A percentile compares a stretch with the other conserved stretches of the same genome.
Conservation (phyloP, 2,329 filamentous ascomycete genomes). For the Fusarium kyushuense region DNA sequence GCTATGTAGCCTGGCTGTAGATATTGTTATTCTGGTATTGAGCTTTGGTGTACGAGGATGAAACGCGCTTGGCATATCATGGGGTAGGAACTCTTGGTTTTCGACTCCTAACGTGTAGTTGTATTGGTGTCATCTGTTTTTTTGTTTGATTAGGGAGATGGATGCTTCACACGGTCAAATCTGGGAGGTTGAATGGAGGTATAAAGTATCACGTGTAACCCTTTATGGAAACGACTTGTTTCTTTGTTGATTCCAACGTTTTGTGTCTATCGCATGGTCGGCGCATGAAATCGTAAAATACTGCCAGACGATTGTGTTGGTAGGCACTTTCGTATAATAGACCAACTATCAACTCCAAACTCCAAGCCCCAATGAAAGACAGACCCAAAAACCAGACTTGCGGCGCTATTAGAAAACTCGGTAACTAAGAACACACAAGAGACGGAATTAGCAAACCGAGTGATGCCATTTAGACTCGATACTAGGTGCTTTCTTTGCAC, state of each 20-base stretch:
- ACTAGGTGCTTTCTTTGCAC: neutral
- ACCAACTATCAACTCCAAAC: slow-evolving; percentile 31
- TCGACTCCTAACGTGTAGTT: slow-evolving; percentile 43
- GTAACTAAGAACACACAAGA: neutral
- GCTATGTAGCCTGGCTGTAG: slow-evolving; percentile 43
- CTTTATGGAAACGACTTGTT: neutral
- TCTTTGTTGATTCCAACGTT: neutral
- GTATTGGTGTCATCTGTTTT: slow-evolving; percentile 32
- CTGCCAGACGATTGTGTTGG: neutral
- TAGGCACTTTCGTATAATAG: neutral
- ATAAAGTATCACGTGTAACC: slow-evolving; percentile 37
- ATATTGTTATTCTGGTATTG: slow-evolving; percentile 43
- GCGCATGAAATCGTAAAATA: neutral
- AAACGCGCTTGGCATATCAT: slow-evolving; percentile 44
- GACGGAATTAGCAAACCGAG: neutral
- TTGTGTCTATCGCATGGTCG: neutral
- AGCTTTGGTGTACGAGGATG: slow-evolving; percentile 45
- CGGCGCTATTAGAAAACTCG: neutral
- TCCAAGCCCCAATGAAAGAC: slow-evolving; percentile 24
- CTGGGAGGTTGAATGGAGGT: slow-evolving; percentile 23
- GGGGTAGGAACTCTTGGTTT: slow-evolving; percentile 36
- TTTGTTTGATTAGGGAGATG: neutral
- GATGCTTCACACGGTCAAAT: slow-evolving; percentile 16
- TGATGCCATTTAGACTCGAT: neutral
- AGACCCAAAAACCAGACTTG: neutral